phyloP scores from a whole-genome alignment of 441 rosid species.

The Croton setiger region DNA sequence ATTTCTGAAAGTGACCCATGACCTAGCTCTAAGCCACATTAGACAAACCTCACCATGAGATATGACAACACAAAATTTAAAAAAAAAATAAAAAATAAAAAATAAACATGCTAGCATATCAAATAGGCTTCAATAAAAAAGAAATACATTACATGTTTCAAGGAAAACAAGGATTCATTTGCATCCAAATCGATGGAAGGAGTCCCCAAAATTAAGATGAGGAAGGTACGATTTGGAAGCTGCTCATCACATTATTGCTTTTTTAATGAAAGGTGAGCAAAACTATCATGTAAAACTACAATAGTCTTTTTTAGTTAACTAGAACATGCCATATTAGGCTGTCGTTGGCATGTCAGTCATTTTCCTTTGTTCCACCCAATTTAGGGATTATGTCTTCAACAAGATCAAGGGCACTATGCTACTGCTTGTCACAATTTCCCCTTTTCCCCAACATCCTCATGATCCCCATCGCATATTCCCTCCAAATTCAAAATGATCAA shows the following conservation, averaged over 20 bases:
- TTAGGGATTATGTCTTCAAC: not conserved
- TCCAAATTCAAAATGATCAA: not conserved
- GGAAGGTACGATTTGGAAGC: not conserved
- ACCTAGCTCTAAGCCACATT: not conserved
- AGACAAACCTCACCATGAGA: not conserved
- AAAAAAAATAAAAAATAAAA: too few relatives aligned
- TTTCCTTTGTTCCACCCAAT: not conserved
- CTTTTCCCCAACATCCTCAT: not conserved
- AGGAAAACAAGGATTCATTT: not conserved
- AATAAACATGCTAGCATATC: too few relatives aligned
- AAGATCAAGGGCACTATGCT: not conserved
- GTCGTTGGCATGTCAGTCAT: not conserved
- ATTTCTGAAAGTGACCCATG: not conserved
- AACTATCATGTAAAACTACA: not conserved
- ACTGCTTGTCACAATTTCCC: not conserved
- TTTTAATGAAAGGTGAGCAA: not conserved
- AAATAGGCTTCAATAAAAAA: not conserved
- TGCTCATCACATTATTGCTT: not conserved
- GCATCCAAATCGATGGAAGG: not conserved
- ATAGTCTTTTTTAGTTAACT: not conserved
- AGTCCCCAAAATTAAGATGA: not conserved
- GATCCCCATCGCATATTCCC: not conserved
- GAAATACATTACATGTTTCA: not conserved
- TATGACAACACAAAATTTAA: not conserved
- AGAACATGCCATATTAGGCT: not conserved